Evolutionary conservation across 106 monocot species (phyloP).

Genomic region (Allium sativum): DNA sequence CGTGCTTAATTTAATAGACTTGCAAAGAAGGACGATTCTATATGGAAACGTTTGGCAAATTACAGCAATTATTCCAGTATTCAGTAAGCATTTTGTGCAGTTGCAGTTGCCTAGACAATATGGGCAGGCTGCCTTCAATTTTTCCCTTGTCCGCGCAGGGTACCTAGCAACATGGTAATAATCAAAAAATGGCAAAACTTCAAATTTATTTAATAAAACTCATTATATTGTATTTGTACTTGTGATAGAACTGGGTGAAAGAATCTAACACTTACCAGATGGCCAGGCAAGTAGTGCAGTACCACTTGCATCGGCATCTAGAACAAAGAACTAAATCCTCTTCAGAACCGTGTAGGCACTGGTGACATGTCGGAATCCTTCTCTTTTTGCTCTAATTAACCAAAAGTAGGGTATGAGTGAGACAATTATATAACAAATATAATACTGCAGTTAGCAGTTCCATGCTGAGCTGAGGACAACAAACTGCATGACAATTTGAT

Average conservation of each 20-base stretch:
- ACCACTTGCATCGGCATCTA: slow-evolving; percentile 7
- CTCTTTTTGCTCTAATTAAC: background rate
- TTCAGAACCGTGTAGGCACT: slow-evolving; percentile 6
- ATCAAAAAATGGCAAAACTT: no score
- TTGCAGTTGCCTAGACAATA: slow-evolving; percentile 9
- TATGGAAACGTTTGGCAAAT: background rate
- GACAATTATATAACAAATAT: no score
- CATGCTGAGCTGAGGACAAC: no score
- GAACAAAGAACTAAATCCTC: slow-evolving; percentile 1
- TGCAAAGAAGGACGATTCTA: background rate
- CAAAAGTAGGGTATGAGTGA: no score
- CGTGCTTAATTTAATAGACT: background rate
- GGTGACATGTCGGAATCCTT: slow-evolving; percentile 11
- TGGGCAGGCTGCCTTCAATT: slow-evolving; percentile 8
- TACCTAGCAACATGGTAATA: background rate
- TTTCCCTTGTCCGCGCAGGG: slow-evolving; percentile 3
- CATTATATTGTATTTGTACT: background rate
- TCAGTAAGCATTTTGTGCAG: slow-evolving; percentile 6
- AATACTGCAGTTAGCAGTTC: no score
- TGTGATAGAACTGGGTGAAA: background rate
- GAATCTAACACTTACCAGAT: slow-evolving; percentile 6
- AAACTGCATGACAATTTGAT: no score
- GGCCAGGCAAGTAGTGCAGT: slow-evolving; percentile 1
- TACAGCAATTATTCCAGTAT: background rate
- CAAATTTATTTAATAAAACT: background rate